phyloP scores from a whole-genome alignment of 345 rosid genomes.

The Eucalyptus marginata region DNA sequence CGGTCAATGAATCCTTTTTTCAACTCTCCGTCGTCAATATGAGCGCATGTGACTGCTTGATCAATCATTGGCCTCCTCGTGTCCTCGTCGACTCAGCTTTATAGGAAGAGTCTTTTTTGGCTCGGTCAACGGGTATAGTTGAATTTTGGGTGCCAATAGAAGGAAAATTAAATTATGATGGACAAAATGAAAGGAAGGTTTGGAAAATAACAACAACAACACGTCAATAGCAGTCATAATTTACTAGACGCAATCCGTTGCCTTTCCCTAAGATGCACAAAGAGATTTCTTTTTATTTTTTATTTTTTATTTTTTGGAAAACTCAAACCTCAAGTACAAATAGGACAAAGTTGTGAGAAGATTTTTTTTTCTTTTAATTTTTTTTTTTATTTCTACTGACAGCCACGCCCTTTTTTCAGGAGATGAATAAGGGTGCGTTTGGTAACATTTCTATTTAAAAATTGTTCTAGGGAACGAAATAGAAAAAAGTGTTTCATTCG shows the following conservation, averaged over 20 bases:
- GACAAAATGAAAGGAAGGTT: not conserved
- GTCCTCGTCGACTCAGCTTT: not conserved
- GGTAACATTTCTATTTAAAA: no score
- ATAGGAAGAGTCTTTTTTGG: not conserved
- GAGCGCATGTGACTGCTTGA: not conserved
- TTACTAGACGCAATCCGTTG: not conserved
- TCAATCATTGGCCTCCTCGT: not conserved
- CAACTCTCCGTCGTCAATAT: accelerated
- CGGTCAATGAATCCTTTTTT: not conserved
- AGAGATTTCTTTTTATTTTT: not conserved
- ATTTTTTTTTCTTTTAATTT: not conserved
- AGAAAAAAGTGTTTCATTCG: no score
- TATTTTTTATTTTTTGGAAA: not conserved
- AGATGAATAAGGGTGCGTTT: not conserved
- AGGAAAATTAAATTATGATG: not conserved
- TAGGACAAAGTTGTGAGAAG: not conserved
- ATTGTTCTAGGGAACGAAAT: no score
- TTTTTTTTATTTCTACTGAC: not conserved
- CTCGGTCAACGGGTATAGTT: not conserved
- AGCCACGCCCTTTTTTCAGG: not conserved
- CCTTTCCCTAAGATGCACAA: not conserved
- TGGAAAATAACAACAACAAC: not conserved
- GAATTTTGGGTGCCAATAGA: not conserved
- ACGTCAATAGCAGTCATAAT: not conserved
- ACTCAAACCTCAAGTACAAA: not conserved